phyloP scores from a whole-genome alignment of 2,329 filamentous ascomycete species.

The Fusarium floridanum region DNA sequence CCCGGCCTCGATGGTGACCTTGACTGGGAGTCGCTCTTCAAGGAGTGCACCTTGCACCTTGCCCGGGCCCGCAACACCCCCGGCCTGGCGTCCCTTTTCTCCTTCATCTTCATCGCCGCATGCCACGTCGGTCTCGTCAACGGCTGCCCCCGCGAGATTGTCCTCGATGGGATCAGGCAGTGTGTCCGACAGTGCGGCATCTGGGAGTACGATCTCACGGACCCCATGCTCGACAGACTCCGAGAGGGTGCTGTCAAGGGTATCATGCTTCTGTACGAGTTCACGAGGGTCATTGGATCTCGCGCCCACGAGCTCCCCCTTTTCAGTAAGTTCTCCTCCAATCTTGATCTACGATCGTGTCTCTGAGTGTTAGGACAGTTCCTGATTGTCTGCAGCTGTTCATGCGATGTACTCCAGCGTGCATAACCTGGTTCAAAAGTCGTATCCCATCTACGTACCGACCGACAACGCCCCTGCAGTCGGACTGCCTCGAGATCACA shows the following conservation, averaged over 20 bases:
- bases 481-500: conserved; percentile 21
- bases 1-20: background rate
- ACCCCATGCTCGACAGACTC: conserved; percentile 15
- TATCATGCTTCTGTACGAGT: conserved; percentile 23
- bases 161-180: conserved; percentile 6
- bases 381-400: conserved; percentile 21
- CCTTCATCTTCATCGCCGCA: conserved; percentile 24
- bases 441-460: conserved; percentile 11
- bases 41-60: conserved; percentile 20
- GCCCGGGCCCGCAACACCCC: background rate
- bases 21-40: conserved; percentile 19
- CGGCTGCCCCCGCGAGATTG: conserved; percentile 11
- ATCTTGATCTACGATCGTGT: background rate
- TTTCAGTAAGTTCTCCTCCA: conserved; percentile 13
- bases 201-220: conserved; percentile 18
- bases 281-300: conserved; percentile 11
- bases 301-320: conserved; percentile 35
- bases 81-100: conserved; percentile 27
- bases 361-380: conserved; percentile 8
- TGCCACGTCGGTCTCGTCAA: conserved; percentile 21
- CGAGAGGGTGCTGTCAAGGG: conserved; percentile 20
- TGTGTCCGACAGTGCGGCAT: conserved; percentile 21
- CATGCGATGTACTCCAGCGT: conserved; percentile 12
- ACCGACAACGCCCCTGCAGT: conserved; percentile 21
- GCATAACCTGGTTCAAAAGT: background rate